Base-by-base conservation (phyloP, 371 early-diverging fungal species). In the Synchytrium microbalum region DNA sequence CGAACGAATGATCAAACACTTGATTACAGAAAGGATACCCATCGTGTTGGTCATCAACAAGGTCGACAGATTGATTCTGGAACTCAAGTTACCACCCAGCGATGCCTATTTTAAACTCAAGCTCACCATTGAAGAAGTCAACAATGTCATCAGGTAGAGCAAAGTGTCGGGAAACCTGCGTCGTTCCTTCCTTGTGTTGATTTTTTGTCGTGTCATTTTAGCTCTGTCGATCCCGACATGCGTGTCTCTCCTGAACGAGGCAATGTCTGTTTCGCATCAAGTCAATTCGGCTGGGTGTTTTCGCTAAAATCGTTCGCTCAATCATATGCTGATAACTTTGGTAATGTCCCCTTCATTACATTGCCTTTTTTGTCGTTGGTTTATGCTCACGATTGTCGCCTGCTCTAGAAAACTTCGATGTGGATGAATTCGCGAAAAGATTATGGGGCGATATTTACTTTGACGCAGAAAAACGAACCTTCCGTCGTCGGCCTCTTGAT, bases 401-500 rank as follows among this genome's bases (percentile, higher is more conserved):
- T 51, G 46, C 23, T 13, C 27, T 55, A 69, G 75, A 71, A 33
- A 46, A 59, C 51, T 74, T 92, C 66, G 88, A 90, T 62, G 70
- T 82, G 3, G 80, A 86, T 25, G 89, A 88, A n/a, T 91, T 98
- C 69, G 88, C 93, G 1, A 79, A 83, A 69, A 89, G 97, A 23
- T 79, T 98, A 24, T 98, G 99, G 99, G 98, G 98, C 33, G 93
- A 98, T 70, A 82, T 97, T n/a, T 95, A 87, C 72, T 95, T 86
- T 74, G 88, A 95, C 68, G 70, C 84, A 0, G 83, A 84, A 54
- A 84, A 82, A 26, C 84, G 93, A 28, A 82, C 82, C 5, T 98
- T 98, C 79, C 81, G 86, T 51, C 86, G 91, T 30, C 82, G 85
- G 67, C 82, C 64, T 1, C 82, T 81, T 51, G 74, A 77, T 3